A percentile compares a stretch with the other conserved stretches of the same genome.
These are phyloP conservation scores for Pestalotiopsis sp. DNA, from an alignment of 2,329 filamentous ascomycete genomes.

Conservation along the genomic window DNA sequence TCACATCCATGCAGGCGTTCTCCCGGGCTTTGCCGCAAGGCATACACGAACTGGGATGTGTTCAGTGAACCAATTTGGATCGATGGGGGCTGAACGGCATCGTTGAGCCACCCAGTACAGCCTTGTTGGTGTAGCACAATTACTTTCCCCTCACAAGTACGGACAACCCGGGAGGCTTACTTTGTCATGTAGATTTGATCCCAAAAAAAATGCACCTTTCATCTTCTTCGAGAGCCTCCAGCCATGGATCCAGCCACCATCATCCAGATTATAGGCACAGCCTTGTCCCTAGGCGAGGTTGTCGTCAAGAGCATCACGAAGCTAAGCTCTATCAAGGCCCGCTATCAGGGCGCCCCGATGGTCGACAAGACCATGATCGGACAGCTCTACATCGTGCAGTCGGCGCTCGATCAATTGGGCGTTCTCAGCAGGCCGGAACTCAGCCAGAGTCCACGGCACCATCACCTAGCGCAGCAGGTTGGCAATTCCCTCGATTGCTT, in stretches of 20 bases:
- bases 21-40: too few species aligned
- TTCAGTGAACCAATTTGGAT: too few species aligned
- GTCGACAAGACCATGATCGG: slow-evolving; percentile 19
- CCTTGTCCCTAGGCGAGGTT: slow-evolving; percentile 17
- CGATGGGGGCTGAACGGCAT: too few species aligned
- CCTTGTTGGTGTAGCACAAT: too few species aligned
- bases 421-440: slow-evolving; percentile 4
- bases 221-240: not conserved
- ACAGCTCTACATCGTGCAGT: slow-evolving; percentile 19
- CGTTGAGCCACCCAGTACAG: too few species aligned
- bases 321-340: slow-evolving; percentile 17
- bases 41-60: too few species aligned
- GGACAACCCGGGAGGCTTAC: not conserved
- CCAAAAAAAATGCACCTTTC: not conserved
- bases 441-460: slow-evolving; percentile 14
- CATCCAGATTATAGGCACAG: slow-evolving; percentile 18
- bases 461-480: slow-evolving; percentile 16
- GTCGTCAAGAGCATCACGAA: slow-evolving; percentile 18
- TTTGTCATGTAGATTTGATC: not conserved
- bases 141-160: too few species aligned
- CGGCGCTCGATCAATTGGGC: slow-evolving; percentile 17
- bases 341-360: slow-evolving; percentile 18
- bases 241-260: slow-evolving; percentile 20
- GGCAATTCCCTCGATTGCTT: slow-evolving; percentile 13
- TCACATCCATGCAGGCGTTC: too few species aligned